These are phyloP conservation scores for Pezicula radicicola DNA, from an alignment of 2,329 filamentous ascomycete species.

Conservation along the genomic window DNA sequence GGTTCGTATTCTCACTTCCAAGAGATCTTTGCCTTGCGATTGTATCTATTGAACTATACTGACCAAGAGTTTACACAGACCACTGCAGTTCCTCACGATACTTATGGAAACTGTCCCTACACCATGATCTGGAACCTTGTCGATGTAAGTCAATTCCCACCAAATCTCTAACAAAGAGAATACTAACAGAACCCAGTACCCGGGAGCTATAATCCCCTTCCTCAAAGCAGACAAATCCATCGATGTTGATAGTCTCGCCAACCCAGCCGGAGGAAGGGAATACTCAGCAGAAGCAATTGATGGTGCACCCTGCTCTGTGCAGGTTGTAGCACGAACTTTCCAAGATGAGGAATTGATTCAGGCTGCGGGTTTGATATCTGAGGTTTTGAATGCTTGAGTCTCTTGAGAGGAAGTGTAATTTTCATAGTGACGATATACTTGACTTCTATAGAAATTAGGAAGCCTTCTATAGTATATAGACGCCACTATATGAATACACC, in stretches of 20 bases:
- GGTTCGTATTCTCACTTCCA: too few species aligned
- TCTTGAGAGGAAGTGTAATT: too few species aligned
- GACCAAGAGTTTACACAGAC: slow-evolving; percentile 12
- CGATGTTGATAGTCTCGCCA: not conserved
- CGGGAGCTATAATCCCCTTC: slow-evolving; percentile 2
- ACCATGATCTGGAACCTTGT: slow-evolving; percentile 49
- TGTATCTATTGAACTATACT: too few species aligned
- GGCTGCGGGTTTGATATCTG: not conserved
- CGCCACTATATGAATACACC: too few species aligned
- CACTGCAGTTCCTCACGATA: slow-evolving; percentile 50
- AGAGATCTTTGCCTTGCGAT: too few species aligned
- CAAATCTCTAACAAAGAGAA: too few species aligned
- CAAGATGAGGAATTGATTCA: not conserved
- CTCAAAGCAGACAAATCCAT: slow-evolving; percentile 1
- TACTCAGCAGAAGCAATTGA: not conserved
- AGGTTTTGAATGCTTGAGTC: not conserved
- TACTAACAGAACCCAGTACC: not conserved
- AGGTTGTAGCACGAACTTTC: not conserved
- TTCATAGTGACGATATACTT: too few species aligned
- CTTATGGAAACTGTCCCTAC: slow-evolving; percentile 41
- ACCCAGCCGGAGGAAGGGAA: not conserved
- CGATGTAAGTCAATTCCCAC: slow-evolving; percentile 37
- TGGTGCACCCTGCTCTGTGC: slow-evolving; percentile 2
- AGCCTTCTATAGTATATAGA: too few species aligned
- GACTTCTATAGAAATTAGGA: too few species aligned